Conservation (phyloP, 2,329 filamentous ascomycete genomes). For the Leptographium lundbergii region DNA sequence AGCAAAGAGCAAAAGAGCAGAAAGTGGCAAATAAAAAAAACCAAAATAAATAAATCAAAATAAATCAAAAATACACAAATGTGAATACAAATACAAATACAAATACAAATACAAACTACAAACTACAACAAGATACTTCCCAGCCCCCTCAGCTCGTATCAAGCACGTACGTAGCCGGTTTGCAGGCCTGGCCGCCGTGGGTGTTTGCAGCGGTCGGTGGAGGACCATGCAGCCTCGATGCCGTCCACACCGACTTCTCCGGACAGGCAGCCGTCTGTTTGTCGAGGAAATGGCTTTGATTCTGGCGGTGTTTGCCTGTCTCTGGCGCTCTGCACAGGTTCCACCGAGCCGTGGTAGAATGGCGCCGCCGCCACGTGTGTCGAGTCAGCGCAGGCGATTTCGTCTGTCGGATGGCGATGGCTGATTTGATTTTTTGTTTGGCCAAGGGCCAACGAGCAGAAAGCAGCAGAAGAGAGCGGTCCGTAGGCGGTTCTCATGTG, state of each 20-base stretch:
- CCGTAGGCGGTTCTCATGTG: slow-evolving; percentile 2
- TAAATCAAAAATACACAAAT: no score
- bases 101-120: no score
- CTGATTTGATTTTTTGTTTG: neutral
- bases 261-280: neutral
- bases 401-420: neutral
- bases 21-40: neutral
- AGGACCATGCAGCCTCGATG: neutral
- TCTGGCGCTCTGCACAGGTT: neutral
- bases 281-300: neutral
- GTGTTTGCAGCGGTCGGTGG: neutral
- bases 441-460: neutral
- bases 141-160: neutral
- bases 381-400: slow-evolving; percentile 31
- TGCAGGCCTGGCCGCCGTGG: neutral
- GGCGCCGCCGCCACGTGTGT: slow-evolving; percentile 35
- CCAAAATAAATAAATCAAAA: neutral
- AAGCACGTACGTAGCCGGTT: neutral
- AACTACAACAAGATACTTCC: no score
- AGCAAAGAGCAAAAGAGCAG: neutral
- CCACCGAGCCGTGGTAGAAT: neutral
- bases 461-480: neutral
- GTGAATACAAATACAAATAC: no score
- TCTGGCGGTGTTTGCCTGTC: neutral
- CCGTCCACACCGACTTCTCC: neutral